Evolutionary conservation across 192 early-diverging fungal genomes (phyloP).

Genomic region (Phlyctochytrium arcticum): DNA sequence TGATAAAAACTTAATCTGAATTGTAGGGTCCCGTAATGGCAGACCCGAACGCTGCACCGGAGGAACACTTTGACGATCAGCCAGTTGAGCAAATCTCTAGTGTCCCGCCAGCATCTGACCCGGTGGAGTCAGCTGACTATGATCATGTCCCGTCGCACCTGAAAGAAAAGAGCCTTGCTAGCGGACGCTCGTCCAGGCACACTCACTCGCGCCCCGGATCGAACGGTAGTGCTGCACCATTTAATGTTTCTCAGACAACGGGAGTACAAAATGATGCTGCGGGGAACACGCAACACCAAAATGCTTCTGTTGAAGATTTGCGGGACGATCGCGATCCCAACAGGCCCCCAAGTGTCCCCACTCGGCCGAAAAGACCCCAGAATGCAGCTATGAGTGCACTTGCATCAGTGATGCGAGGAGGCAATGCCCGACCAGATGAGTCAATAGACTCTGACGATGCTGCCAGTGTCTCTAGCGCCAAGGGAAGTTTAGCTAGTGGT

Average conservation of each 20-base stretch:
- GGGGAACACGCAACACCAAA: neutral
- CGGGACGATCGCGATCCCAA: neutral
- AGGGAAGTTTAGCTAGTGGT: too few species aligned
- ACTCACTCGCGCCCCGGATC: constrained; percentile 5
- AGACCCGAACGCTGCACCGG: too few species aligned
- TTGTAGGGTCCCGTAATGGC: too few species aligned
- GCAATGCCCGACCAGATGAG: neutral
- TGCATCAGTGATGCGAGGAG: constrained; percentile 30
- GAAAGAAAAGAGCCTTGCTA: neutral
- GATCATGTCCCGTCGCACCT: too few species aligned
- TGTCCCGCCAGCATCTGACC: too few species aligned
- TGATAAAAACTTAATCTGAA: too few species aligned
- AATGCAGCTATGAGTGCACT: constrained; percentile 37
- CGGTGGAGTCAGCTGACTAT: too few species aligned
- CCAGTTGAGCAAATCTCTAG: too few species aligned
- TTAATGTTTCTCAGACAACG: neutral
- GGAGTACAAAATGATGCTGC: neutral
- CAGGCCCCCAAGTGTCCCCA: constrained; percentile 1
- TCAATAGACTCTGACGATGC: constrained; percentile 8
- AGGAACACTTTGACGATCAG: neutral
- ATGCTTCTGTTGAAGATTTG: neutral
- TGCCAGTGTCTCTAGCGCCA: constrained; percentile 6
- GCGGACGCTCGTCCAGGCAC: neutral
- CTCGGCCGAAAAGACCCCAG: constrained; percentile 18
- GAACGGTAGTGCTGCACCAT: neutral